Percentiles rank a stretch among this genome's conserved stretches.
phyloP scores from a whole-genome alignment of 108 stramenopile genomes.

The Aurantiochytrium sp. region DNA sequence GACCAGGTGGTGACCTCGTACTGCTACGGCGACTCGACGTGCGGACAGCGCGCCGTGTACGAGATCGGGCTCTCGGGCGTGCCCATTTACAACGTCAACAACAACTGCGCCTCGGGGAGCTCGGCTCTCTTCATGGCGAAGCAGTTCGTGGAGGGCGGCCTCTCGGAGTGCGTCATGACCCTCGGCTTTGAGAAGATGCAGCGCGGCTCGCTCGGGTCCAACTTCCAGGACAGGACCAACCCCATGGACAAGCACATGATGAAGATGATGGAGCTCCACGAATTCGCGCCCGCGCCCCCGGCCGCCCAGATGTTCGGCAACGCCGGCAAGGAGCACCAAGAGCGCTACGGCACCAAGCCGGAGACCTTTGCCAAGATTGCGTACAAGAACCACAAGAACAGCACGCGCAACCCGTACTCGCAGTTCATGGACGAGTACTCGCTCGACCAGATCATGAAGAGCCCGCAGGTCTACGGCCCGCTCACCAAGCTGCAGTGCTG shows the following conservation, averaged over 20 bases:
- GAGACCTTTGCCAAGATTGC: conserved; percentile 25
- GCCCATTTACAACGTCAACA: conserved; percentile 26
- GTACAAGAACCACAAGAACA: conserved; percentile 26
- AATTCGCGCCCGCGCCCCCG: conserved; percentile 7
- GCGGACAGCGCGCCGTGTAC: conserved; percentile 12
- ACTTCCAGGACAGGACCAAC: conserved; percentile 10
- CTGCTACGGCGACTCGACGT: conserved; percentile 32
- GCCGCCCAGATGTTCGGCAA: conserved; percentile 28
- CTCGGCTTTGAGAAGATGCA: conserved; percentile 14
- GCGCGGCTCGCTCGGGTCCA: conserved; percentile 13
- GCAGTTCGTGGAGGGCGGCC: not conserved
- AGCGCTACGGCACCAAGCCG: conserved; percentile 1
- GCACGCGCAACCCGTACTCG: not conserved
- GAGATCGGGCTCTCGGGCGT: conserved; percentile 11
- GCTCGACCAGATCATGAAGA: conserved; percentile 10
- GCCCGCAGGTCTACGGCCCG: not conserved
- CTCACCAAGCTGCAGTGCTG: conserved; percentile 33
- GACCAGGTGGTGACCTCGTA: conserved; percentile 29
- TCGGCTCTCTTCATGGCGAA: not conserved
- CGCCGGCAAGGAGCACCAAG: conserved; percentile 1
- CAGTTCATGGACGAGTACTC: conserved; percentile 20
- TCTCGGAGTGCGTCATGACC: conserved; percentile 14
- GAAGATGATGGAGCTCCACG: conserved; percentile 27
- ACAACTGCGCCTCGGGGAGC: conserved; percentile 15
- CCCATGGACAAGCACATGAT: conserved; percentile 29